Evolutionary conservation across 2,329 filamentous ascomycete genomes (phyloP).

Genomic region (Lachnellula occidentalis): DNA sequence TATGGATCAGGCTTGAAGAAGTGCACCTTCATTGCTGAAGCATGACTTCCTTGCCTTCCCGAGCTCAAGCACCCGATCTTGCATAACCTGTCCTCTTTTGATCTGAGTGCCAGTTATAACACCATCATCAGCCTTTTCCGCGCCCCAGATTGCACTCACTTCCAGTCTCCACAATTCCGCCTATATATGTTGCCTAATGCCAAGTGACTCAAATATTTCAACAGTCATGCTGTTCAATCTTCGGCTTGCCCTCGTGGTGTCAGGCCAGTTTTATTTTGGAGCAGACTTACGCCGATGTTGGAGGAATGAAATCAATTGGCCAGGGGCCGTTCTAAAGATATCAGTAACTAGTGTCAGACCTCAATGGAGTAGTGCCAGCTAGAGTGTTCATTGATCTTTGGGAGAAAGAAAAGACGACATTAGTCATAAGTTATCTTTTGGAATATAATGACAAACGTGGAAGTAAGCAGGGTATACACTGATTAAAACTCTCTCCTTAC

Average conservation of each 20-base stretch:
- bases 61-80: background rate
- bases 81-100: slow-evolving; percentile 1
- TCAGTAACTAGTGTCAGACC: background rate
- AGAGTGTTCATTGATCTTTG: too few relatives aligned
- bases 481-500: too few relatives aligned
- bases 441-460: too few relatives aligned
- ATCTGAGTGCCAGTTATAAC: background rate
- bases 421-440: too few relatives aligned
- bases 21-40: slow-evolving; percentile 1
- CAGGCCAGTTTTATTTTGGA: background rate
- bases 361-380: too few relatives aligned
- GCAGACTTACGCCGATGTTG: background rate
- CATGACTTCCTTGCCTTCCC: background rate
- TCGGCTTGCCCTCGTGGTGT: background rate
- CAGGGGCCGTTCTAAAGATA: background rate
- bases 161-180: background rate
- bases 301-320: background rate
- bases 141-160: background rate
- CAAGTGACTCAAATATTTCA: slow-evolving; percentile 2
- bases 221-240: background rate
- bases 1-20: background rate
- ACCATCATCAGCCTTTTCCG: background rate
- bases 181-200: slow-evolving; percentile 2
- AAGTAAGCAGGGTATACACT: too few relatives aligned
- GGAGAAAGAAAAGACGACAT: too few relatives aligned